Conservation (phyloP, 2,329 filamentous ascomycete genomes). For the Talaromyces atroroseus region DNA sequence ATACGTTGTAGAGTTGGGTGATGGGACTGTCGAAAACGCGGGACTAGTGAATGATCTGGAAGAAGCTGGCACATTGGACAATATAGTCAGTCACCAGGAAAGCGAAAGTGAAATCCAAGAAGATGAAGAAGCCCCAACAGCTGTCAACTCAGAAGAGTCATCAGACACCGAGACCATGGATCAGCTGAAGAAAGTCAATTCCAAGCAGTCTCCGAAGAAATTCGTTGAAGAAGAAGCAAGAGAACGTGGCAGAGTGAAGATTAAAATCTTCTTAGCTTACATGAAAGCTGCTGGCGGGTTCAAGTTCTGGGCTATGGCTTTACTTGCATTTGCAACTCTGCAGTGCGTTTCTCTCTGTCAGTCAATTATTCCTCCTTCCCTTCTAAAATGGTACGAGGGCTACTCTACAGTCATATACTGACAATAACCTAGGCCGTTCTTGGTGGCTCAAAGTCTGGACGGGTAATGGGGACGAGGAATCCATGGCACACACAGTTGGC, state of each 20-base stretch:
- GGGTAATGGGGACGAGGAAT: conserved; percentile 21
- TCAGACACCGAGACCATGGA: neutral
- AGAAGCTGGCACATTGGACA: conserved; percentile 36
- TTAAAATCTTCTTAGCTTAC: conserved; percentile 62
- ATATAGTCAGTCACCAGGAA: conserved; percentile 35
- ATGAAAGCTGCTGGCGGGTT: conserved; percentile 61
- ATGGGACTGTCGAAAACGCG: conserved; percentile 57
- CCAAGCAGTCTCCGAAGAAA: conserved; percentile 38
- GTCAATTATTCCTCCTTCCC: conserved; percentile 24
- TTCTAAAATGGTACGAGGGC: no score
- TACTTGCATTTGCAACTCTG: conserved; percentile 48
- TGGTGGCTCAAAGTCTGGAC: conserved; percentile 48
- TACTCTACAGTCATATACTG: conserved; percentile 43
- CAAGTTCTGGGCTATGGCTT: conserved; percentile 50
- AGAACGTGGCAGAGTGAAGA: conserved; percentile 64
- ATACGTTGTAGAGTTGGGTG: conserved; percentile 67
- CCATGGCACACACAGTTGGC: conserved; percentile 9
- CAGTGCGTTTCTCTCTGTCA: conserved; percentile 26
- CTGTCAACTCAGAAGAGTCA: conserved; percentile 6
- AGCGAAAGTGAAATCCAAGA: conserved; percentile 34
- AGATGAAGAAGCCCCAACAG: conserved; percentile 6
- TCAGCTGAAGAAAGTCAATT: conserved; percentile 9
- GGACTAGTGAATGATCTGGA: conserved; percentile 59
- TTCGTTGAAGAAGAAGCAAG: conserved; percentile 72
- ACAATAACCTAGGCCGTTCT: conserved; percentile 24